These are phyloP conservation scores for Mycena haematopus DNA, from an alignment of 768 basidiomycete genomes.

Conservation along the genomic window DNA sequence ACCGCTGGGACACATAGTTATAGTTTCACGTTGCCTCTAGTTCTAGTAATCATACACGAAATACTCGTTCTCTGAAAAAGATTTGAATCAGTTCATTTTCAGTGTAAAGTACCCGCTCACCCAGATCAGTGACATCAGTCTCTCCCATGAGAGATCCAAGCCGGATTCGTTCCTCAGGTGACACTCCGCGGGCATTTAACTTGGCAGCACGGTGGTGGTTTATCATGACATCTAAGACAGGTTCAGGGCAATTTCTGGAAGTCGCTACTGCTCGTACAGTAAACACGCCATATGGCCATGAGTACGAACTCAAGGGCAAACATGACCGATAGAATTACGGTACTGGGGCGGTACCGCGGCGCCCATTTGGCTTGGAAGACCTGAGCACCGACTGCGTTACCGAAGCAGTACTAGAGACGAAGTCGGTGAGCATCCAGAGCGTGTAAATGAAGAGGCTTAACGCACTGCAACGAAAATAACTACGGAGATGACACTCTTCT, in stretches of 20 bases:
- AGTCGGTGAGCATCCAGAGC: not conserved
- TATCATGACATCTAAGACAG: not conserved
- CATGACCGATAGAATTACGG: constrained; percentile 5
- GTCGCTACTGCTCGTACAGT: not conserved
- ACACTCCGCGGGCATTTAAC: not conserved
- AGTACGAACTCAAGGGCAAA: constrained; percentile 7
- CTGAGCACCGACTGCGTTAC: constrained; percentile 5
- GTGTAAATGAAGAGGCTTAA: too few relatives aligned
- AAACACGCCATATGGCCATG: not conserved
- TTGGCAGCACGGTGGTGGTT: constrained; percentile 1
- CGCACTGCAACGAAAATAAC: constrained; percentile 1
- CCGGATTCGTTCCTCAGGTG: not conserved
- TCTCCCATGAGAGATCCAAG: constrained; percentile 3
- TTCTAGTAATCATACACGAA: constrained; percentile 1
- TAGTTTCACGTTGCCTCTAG: too few relatives aligned
- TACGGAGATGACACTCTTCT: constrained; percentile 6
- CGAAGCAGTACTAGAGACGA: constrained; percentile 5
- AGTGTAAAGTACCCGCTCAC: not conserved
- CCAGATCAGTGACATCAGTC: constrained; percentile 2
- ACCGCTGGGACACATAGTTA: too few relatives aligned
- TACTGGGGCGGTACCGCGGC: constrained; percentile 8
- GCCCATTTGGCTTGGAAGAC: constrained; percentile 15
- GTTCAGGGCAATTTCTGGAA: not conserved
- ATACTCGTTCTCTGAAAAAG: constrained; percentile 2
- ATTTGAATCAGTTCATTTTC: not conserved